Conservation (phyloP, 768 basidiomycete genomes). For the Boletus coccyginus region DNA sequence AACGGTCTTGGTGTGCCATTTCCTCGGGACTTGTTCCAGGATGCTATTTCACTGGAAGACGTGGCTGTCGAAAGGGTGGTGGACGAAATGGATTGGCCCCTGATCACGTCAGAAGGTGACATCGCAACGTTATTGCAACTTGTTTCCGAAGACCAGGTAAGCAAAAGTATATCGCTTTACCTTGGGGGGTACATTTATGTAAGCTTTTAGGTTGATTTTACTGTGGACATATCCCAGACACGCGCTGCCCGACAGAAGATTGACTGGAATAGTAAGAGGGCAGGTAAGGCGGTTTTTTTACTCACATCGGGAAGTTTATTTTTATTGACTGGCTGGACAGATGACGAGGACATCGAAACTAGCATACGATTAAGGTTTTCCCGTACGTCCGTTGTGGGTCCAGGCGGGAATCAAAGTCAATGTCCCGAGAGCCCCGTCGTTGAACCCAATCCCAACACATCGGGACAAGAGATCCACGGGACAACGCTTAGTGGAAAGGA, state of each 20-base stretch:
- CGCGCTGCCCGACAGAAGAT: conserved; percentile 52
- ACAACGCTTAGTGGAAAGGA: conserved; percentile 37
- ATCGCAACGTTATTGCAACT: conserved; percentile 71
- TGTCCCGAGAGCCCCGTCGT: conserved; percentile 9
- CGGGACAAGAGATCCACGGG: conserved; percentile 39
- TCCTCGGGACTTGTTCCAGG: conserved; percentile 62
- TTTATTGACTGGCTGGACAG: conserved; percentile 36
- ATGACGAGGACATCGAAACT: conserved; percentile 84
- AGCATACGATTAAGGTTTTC: conserved; percentile 48
- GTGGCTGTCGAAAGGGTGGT: conserved; percentile 46
- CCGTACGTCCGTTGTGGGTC: conserved; percentile 6
- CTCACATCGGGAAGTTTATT: background rate
- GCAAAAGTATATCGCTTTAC: conserved; percentile 3
- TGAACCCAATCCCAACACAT: conserved; percentile 15
- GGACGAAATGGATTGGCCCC: conserved; percentile 74
- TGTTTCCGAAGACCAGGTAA: conserved; percentile 78
- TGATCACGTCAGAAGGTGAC: conserved; percentile 79
- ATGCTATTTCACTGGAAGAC: conserved; percentile 65
- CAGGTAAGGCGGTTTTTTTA: conserved; percentile 45
- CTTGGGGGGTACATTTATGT: background rate
- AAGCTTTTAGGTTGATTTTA: conserved; percentile 60
- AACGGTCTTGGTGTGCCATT: conserved; percentile 65
- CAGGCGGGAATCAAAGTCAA: conserved; percentile 13
- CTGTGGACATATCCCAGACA: conserved; percentile 62
- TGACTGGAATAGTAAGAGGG: conserved; percentile 90